These are phyloP conservation scores for Agrocybe chaxingu DNA, from an alignment of 768 basidiomycete genomes.

Conservation along the genomic window DNA sequence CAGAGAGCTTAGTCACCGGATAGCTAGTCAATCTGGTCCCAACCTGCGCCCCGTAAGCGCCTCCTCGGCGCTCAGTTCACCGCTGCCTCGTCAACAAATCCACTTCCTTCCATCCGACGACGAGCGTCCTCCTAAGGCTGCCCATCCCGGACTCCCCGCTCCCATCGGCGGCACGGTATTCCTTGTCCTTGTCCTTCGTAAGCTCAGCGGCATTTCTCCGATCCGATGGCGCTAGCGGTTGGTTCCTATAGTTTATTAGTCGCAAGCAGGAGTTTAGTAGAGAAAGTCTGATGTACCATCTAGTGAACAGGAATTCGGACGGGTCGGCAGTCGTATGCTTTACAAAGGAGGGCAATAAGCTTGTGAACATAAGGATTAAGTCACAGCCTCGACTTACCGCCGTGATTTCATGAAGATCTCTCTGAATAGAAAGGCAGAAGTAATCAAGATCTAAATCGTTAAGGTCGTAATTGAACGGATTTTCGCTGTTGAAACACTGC, in stretches of 20 bases:
- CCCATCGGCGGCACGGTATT: slow-evolving; percentile 12
- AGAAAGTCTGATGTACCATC: slow-evolving; percentile 22
- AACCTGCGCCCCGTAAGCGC: no score
- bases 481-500: slow-evolving; percentile 36
- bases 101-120: slow-evolving; percentile 38
- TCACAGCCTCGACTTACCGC: slow-evolving; percentile 38
- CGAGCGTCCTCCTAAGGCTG: slow-evolving; percentile 32
- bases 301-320: slow-evolving; percentile 45
- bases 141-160: slow-evolving; percentile 21
- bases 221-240: slow-evolving; percentile 64
- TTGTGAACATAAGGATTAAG: background rate
- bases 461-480: slow-evolving; percentile 60
- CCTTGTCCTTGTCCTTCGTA: slow-evolving; percentile 23
- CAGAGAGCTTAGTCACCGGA: no score
- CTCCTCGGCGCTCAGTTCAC: no score
- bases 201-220: slow-evolving; percentile 52
- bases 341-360: slow-evolving; percentile 2
- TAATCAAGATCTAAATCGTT: slow-evolving; percentile 66
- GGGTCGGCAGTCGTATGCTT: slow-evolving; percentile 54
- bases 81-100: slow-evolving; percentile 22
- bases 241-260: slow-evolving; percentile 38
- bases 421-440: slow-evolving; percentile 60
- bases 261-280: no score
- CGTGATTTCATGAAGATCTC: slow-evolving; percentile 67
- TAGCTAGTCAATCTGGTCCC: no score